Percentiles rank a stretch among this genome's conserved stretches.
Evolutionary conservation across 106 monocot species (phyloP).

Genomic region (Allium sativum): DNA sequence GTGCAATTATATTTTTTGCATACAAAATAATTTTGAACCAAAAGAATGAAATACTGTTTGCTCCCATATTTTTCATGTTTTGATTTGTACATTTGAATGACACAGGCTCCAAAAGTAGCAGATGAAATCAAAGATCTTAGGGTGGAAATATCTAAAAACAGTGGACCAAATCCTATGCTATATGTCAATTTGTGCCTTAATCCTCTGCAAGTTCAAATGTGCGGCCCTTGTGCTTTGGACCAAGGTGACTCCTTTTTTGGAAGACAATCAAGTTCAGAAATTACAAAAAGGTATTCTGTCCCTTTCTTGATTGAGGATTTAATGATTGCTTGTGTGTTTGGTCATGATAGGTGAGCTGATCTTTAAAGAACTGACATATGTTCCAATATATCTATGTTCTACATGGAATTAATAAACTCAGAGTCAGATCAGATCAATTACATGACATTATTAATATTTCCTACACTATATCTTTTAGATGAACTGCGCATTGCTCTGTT

Average conservation of each 20-base stretch:
- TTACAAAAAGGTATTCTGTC: constrained; percentile 20
- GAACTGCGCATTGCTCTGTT: too few species aligned
- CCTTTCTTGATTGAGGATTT: constrained; percentile 69
- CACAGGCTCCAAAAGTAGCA: constrained; percentile 62
- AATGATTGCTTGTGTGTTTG: constrained; percentile 51
- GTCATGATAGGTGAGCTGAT: constrained; percentile 59
- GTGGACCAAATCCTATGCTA: constrained; percentile 48
- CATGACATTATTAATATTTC: too few species aligned
- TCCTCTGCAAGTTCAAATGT: constrained; percentile 49
- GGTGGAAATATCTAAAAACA: constrained; percentile 56
- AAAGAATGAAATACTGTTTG: too few species aligned
- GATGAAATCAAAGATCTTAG: constrained; percentile 66
- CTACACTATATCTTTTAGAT: too few species aligned
- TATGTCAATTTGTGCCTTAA: constrained; percentile 51
- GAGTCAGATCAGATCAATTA: too few species aligned
- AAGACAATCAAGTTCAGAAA: constrained; percentile 19
- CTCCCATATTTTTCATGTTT: not conserved
- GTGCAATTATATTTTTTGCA: constrained; percentile 1
- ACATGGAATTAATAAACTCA: too few species aligned
- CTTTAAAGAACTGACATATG: not conserved
- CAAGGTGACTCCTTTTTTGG: constrained; percentile 21
- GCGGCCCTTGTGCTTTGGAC: constrained; percentile 31
- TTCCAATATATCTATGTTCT: too few species aligned
- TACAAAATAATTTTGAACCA: not conserved
- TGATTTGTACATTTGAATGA: constrained; percentile 7